Base-by-base conservation (phyloP, 2,329 filamentous ascomycete genomes). In the Leptographium procerum region DNA sequence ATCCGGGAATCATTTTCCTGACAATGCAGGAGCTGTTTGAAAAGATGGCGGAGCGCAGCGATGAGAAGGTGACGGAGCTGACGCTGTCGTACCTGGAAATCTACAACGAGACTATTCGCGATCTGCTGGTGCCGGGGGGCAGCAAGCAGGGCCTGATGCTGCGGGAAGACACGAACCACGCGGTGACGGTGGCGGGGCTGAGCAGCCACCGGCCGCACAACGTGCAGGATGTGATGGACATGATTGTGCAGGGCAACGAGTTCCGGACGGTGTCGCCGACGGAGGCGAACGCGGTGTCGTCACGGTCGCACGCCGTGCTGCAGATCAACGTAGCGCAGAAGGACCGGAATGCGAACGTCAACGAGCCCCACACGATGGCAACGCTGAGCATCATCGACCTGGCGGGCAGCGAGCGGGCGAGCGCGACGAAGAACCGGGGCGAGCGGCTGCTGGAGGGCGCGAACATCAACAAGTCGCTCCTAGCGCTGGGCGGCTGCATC, bases 21-120 rank as follows among this genome's bases (percentile, higher is more conserved):
- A 97, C 94, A 1, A 99, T 99, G 91, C 92, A 97, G 72, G 94
- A 99, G 72, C 78, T 99, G 28, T 99, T 99, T 68, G 94, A 99
- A 74, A 89, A 92, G 71, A 96, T 99, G 64, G 77, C 79, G n/a
- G 94, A 97, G 59, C 76, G 89, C 57, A 86, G 86, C 62, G 84
- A 88, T 59, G 91, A 96, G 61, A 97, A 96, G 72, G 79, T 85
- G 31, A 94, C 91, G 4, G 94, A 97, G 67, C 78, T 99, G 57
- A 90, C 91, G 0, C 82, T 99, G 19, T 96, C 91, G 0, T 99
- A 97, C 68, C 80, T 99, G 43, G 94, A 99, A 70, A 99, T 99
- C 63, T 99, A 99, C 79, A 99, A 99, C 70, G 94, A 99, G 75
- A 96, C 91, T 0, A 99, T 99, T 66, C 89, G 94, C 56, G 94